Base-by-base conservation (phyloP, 257 asterid species). In the Galeopsis tetrahit region DNA sequence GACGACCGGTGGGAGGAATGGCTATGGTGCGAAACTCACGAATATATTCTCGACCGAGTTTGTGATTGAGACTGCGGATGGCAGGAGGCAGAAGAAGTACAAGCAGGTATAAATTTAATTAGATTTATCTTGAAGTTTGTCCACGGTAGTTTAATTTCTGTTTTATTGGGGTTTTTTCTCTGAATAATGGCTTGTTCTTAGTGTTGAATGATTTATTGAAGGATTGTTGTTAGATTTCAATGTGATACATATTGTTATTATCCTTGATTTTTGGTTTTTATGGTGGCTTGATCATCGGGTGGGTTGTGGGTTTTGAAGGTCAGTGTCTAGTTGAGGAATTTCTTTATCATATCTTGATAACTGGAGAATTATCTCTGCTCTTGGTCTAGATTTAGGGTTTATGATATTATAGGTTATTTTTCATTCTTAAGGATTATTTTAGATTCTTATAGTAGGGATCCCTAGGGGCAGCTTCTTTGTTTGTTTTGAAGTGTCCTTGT, bases 1-100 rank as follows among this genome's bases (percentile, higher is more conserved):
- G 85, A 95, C 99, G 1, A 90, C 96, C 0, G 99, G 99, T 31
- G 98, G 99, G 42, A 87, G 99, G 70, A 95, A 95, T 17, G 99
- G 99, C 2, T 92, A 90, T 33, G 99, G 99, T 0, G 99, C 99
- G 1, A 95, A 95, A 78, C 90, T 95, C 72, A 92, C 98, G 0
- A 95, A 95, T 68, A 95, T 95, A 39, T 95, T 95, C 69, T 95
- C 98, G 1, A 88, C 88, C 0, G 98, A 95, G 75, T 95, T 95
- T 68, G 78, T 92, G 14, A 91, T 95, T 6, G 98, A 95, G 81
- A 95, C 98, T 63, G 98, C 98, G 2, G 99, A 95, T 69, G 97
- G 98, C 0, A 87, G 69, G 81, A 77, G 98, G 79, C 88, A 81
- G 80, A 92, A 57, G 80, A 95, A 85, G 82, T 95, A 92, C 81